These are phyloP conservation scores for Suillus bovinus DNA, from an alignment of 768 basidiomycete genomes.

Conservation along the genomic window DNA sequence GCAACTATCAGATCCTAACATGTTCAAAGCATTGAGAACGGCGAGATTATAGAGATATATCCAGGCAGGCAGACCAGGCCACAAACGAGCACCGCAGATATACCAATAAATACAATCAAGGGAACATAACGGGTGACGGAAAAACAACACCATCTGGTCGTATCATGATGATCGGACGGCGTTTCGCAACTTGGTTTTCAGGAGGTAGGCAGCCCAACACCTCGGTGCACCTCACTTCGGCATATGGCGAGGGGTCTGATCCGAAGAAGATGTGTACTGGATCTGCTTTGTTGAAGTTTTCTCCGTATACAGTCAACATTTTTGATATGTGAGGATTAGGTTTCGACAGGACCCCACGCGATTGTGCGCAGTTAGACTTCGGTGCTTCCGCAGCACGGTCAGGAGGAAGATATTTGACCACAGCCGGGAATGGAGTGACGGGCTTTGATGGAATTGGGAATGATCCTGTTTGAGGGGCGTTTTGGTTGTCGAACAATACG, in stretches of 20 bases:
- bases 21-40: constrained; percentile 24
- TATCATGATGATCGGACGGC: constrained; percentile 78
- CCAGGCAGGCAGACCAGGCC: constrained; percentile 25
- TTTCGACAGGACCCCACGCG: constrained; percentile 70
- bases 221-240: constrained; percentile 86
- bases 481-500: constrained; percentile 78
- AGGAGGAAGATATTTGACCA: constrained; percentile 89
- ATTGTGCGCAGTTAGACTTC: constrained; percentile 65
- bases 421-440: constrained; percentile 82
- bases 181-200: constrained; percentile 63
- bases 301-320: constrained; percentile 85
- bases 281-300: constrained; percentile 84
- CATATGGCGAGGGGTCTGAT: constrained; percentile 81
- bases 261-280: constrained; percentile 87
- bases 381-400: constrained; percentile 84
- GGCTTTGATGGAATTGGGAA: constrained; percentile 82
- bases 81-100: constrained; percentile 19
- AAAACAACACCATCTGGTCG: constrained; percentile 86
- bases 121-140: constrained; percentile 81
- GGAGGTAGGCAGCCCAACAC: constrained; percentile 82
- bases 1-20: constrained; percentile 30
- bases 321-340: constrained; percentile 77
- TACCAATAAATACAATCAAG: constrained; percentile 36
- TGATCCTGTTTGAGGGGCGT: constrained; percentile 65
- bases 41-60: constrained; percentile 23